Conservation (phyloP, 768 basidiomycete genomes). For the Gloeopeniophorella convolvens region DNA sequence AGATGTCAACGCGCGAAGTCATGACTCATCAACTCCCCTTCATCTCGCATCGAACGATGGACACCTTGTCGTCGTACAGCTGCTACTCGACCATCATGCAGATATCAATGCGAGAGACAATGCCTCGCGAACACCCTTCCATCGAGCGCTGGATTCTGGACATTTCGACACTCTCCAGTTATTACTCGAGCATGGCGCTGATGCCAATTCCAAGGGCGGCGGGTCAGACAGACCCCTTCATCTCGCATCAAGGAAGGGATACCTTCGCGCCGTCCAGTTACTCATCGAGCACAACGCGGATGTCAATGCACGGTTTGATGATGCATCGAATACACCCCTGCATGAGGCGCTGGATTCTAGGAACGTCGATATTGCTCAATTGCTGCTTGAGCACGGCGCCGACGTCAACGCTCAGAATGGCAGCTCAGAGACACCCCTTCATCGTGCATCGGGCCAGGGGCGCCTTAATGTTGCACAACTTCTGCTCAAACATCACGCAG, state of each 20-base stretch:
- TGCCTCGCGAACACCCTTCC: no score
- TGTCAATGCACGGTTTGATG: neutral
- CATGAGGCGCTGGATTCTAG: neutral
- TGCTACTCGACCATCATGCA: neutral
- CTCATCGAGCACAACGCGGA: neutral
- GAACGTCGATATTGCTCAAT: neutral
- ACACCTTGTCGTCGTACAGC: neutral
- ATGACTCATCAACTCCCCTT: no score
- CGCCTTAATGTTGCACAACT: neutral
- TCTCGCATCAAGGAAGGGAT: neutral
- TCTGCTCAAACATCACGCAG: neutral
- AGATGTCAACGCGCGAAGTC: no score
- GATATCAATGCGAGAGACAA: neutral
- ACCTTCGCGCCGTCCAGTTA: neutral
- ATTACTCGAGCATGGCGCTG: neutral
- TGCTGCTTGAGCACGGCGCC: neutral
- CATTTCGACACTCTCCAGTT: neutral
- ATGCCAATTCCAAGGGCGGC: neutral
- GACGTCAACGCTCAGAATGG: neutral
- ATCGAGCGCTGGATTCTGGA: neutral
- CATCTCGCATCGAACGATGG: no score
- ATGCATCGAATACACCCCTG: no score
- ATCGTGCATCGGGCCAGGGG: neutral
- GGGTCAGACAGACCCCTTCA: neutral
- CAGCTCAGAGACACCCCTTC: neutral